Conservation (phyloP, 345 rosid genomes). For the Populus ilicifolia region DNA sequence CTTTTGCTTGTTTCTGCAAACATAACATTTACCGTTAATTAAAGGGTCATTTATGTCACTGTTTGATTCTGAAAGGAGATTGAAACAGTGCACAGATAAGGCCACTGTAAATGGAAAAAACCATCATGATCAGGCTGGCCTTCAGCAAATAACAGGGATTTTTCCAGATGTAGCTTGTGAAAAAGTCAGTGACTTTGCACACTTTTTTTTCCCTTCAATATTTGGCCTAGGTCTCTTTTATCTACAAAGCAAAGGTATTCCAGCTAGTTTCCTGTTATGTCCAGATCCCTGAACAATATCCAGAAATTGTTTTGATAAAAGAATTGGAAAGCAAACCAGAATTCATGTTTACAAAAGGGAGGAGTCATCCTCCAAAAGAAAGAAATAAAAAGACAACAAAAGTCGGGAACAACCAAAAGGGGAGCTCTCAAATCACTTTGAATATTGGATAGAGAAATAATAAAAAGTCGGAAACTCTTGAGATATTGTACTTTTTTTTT, state of each 20-base stretch:
- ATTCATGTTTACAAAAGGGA: no score
- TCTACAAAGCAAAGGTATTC: not conserved
- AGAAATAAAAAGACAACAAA: no score
- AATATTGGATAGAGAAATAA: no score
- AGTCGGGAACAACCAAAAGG: no score
- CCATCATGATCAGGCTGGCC: no score
- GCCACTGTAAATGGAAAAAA: not conserved
- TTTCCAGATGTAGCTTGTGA: no score
- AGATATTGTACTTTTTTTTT: not conserved
- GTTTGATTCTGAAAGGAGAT: not conserved
- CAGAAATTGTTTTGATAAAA: no score
- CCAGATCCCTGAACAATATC: not conserved
- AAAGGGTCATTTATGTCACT: not conserved
- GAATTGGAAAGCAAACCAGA: no score
- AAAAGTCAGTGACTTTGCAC: not conserved
- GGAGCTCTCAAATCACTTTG: no score
- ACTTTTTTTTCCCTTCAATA: not conserved
- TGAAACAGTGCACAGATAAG: not conserved
- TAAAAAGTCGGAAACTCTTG: no score
- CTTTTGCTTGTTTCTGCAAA: conserved; percentile 71
- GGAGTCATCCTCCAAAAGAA: no score
- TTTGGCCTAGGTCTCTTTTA: not conserved
- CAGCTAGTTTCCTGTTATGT: not conserved
- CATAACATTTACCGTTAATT: not conserved
- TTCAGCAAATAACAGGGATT: no score